Evolutionary conservation across 2,329 filamentous ascomycete species (phyloP), one percentile per base, ranked within the genome.

Genomic region (Pyrenochaeta sp.): DNA sequence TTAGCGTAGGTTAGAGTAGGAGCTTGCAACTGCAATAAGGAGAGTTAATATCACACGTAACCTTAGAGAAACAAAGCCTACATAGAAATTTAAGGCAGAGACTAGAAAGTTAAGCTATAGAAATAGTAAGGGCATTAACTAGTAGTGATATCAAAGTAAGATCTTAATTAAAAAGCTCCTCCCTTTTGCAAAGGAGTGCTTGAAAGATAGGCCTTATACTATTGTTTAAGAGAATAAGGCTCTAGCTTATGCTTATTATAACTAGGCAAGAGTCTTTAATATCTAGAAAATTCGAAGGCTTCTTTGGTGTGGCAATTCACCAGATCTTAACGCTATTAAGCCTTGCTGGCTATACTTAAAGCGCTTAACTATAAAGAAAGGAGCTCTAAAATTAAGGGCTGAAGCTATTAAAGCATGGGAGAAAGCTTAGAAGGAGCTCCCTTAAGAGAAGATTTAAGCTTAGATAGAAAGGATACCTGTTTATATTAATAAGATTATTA

Each of bases 381-480:
- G 40, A 17, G 43, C 42, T 26, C 41, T 18, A 35, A 42, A 48
- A 13, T 39, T n/a, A 14, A 36, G 21, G 37, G 27, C 26, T 22
- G 21, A 40, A 23, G 26, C 19, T 1, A 31, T 15, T 19, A 10
- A 15, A n/a, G 42, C 18, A 31, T 56, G 18, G 35, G 3, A 41
- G 18, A 2, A 45, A 24, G 23, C 14, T 15, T 55, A 30, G 46
- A n/a, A 30, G 2, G 24, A 51, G 10, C 35, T 52, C 2, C 38
- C 44, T 41, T 11, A 55, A 28, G 35, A 24, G n/a, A 21, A 42
- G 20, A 52, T 55, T 5, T 34, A 52, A 19, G 22, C 26, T n/a
- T 52, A 19, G 52, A 50, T 52, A 36, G 37, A 55, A 30, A 21
- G 52, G 9, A 53, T 55, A 22, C 40, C 43, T 37, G 17, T 44